phyloP scores from a whole-genome alignment of 176 grass and related monocot genomes.

The Musa troglodytarum region DNA sequence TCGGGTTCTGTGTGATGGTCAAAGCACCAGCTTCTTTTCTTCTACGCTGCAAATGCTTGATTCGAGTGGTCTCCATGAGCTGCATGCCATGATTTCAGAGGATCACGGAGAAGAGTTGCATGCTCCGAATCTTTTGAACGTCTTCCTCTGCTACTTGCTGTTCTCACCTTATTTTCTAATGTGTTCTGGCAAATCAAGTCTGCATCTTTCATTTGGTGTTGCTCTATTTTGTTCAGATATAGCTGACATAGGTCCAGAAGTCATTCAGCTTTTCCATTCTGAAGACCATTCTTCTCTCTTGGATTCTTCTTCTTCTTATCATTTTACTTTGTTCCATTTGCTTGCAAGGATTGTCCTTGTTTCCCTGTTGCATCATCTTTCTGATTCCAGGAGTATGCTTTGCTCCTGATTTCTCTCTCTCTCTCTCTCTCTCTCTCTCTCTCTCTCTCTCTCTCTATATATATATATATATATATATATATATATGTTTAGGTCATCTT shows the following conservation, averaged over 20 bases:
- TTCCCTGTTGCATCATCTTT: not conserved
- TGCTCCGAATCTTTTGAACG: not conserved
- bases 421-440: too few relatives aligned
- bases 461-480: too few relatives aligned
- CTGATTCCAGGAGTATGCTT: not conserved
- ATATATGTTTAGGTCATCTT: too few relatives aligned
- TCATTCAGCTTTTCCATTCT: not conserved
- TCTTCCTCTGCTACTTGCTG: not conserved
- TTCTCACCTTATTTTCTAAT: not conserved
- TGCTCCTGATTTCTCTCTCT: not conserved
- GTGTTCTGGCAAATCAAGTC: not conserved
- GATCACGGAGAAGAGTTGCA: too few relatives aligned
- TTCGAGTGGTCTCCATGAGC: not conserved
- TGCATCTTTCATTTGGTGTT: not conserved
- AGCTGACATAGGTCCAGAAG: not conserved
- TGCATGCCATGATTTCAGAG: not conserved
- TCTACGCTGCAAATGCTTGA: too few relatives aligned
- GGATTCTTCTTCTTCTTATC: not conserved
- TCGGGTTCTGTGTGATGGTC: not conserved
- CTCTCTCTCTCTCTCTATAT: too few relatives aligned
- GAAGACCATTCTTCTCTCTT: not conserved
- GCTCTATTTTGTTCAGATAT: too few relatives aligned
- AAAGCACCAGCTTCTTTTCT: not conserved
- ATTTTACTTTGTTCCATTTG: not conserved
- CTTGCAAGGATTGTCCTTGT: too few relatives aligned